Conservation (phyloP, 257 asterid genomes). For the Gentiana macrophylla region DNA sequence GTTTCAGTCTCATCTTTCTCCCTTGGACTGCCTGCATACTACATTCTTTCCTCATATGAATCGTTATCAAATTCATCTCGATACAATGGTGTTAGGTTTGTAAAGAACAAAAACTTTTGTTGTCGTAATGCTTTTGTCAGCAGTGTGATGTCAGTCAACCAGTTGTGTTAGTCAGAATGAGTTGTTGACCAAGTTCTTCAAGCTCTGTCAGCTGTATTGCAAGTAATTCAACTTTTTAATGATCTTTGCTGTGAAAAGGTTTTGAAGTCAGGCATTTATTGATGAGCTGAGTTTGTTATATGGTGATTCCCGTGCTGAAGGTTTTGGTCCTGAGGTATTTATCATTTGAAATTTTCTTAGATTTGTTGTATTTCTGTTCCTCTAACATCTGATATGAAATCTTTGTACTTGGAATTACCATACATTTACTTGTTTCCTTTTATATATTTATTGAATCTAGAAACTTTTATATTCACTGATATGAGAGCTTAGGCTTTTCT, state of each 20-base stretch:
- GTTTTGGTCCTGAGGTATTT: conserved; percentile 92
- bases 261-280: conserved; percentile 67
- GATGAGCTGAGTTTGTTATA: conserved; percentile 76
- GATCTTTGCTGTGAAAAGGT: conserved; percentile 24
- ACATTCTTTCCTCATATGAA: conserved; percentile 87
- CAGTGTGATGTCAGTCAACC: no score
- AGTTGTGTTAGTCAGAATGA: no score
- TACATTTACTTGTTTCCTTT: no score
- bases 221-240: neutral
- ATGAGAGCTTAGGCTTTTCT: neutral
- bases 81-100: conserved; percentile 84
- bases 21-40: conserved; percentile 95
- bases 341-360: neutral
- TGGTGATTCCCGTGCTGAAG: conserved; percentile 77
- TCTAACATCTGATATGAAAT: neutral
- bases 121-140: no score
- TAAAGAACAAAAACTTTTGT: neutral
- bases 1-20: conserved; percentile 88
- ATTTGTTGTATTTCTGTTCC: neutral
- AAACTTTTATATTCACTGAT: neutral
- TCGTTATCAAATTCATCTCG: conserved; percentile 97
- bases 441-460: neutral
- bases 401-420: neutral
- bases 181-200: no score
- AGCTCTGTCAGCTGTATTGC: no score